phyloP scores from a whole-genome alignment of 306 rosid genomes.

The Prunus mira region DNA sequence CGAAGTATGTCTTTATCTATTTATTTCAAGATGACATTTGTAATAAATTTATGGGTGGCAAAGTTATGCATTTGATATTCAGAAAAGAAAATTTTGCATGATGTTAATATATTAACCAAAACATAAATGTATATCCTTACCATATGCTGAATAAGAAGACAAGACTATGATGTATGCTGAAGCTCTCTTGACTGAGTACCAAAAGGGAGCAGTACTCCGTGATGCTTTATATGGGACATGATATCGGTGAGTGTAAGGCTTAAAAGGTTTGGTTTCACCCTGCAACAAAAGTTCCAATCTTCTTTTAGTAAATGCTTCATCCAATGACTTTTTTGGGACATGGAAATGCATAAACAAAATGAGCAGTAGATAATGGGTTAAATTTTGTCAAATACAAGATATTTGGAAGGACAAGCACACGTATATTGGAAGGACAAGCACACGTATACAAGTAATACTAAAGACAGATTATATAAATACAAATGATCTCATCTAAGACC shows the following conservation, averaged over 20 bases:
- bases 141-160: conserved; percentile 67
- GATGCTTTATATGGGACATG: conserved; percentile 44
- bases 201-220: conserved; percentile 35
- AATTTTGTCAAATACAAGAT: not conserved
- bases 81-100: not conserved
- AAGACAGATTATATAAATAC: no score
- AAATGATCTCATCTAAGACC: no score
- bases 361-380: not conserved
- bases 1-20: not conserved
- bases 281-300: conserved; percentile 21
- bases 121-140: conserved; percentile 23
- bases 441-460: no score
- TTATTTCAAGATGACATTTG: not conserved
- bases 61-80: not conserved
- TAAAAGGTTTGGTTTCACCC: conserved; percentile 66
- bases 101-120: not conserved
- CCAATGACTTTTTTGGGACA: no score
- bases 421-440: no score
- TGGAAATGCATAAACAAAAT: not conserved
- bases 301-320: not conserved
- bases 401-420: no score
- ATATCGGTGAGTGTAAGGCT: conserved; percentile 55
- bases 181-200: conserved; percentile 76
- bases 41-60: not conserved
- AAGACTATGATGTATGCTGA: conserved; percentile 68